phyloP scores from a whole-genome alignment of 164 flowering plant species.

The Liriodendron chinense region DNA sequence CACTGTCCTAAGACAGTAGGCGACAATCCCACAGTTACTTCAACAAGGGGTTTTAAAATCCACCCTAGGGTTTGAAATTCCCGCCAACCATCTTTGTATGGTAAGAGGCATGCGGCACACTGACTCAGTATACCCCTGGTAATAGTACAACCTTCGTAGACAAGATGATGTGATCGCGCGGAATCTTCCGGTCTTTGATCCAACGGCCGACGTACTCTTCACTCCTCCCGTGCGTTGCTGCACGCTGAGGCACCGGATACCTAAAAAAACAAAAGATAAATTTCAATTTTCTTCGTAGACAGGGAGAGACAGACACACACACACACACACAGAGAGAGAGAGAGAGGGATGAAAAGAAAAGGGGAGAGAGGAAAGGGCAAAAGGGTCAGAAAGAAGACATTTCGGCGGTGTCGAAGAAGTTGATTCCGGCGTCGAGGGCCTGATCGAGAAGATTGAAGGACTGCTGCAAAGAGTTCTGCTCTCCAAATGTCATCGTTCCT shows the following conservation, averaged over 20 bases:
- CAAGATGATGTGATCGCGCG: slow-evolving; percentile 58
- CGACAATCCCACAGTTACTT: no score
- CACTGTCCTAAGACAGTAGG: no score
- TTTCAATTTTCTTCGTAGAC: neutral
- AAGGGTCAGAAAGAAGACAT: slow-evolving; percentile 36
- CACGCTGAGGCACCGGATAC: slow-evolving; percentile 91
- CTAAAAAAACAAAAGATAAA: slow-evolving; percentile 21
- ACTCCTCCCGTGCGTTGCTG: slow-evolving; percentile 79
- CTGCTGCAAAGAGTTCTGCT: slow-evolving; percentile 62
- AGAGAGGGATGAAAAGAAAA: no score
- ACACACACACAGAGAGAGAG: no score
- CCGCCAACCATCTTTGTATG: no score
- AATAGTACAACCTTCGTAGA: slow-evolving; percentile 61
- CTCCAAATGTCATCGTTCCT: slow-evolving; percentile 93
- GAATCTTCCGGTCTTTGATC: slow-evolving; percentile 50
- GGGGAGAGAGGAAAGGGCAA: neutral
- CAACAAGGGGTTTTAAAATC: no score
- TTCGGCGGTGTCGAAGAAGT: slow-evolving; percentile 87
- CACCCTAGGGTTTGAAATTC: no score
- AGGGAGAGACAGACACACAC: neutral
- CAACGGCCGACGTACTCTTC: slow-evolving; percentile 81
- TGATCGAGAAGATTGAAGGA: slow-evolving; percentile 70
- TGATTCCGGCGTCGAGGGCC: slow-evolving; percentile 70
- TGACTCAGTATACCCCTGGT: no score
- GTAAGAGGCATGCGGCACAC: no score